Conservation (phyloP, 352 stramenopile genomes). For the Phytophthora agathidicida region DNA sequence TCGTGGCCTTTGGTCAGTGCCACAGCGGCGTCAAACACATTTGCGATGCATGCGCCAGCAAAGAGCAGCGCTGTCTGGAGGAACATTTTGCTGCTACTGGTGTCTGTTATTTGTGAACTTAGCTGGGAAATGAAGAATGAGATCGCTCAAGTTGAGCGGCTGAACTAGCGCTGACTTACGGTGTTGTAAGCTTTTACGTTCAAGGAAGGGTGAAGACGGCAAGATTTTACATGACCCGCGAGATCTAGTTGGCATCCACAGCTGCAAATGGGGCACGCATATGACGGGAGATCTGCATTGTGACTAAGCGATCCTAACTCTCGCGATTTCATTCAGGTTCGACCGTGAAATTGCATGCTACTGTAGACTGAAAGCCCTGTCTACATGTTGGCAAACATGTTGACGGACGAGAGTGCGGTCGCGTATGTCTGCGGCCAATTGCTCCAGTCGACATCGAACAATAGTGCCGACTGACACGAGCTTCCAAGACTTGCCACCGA, state of each 20-base stretch:
- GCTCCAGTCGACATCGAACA: slow-evolving; percentile 38
- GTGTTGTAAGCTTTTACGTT: background rate
- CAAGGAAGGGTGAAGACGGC: slow-evolving; percentile 1
- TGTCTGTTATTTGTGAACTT: background rate
- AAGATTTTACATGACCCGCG: slow-evolving; percentile 10
- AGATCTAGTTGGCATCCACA: slow-evolving; percentile 9
- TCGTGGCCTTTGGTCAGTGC: slow-evolving; percentile 35
- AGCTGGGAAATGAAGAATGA: slow-evolving; percentile 15
- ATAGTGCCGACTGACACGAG: slow-evolving; percentile 35
- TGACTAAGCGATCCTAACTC: too few species aligned
- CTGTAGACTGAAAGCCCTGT: too few species aligned
- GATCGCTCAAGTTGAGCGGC: too few species aligned
- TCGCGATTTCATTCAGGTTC: too few species aligned
- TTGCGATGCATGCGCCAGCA: background rate
- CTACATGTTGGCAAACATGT: slow-evolving; percentile 26
- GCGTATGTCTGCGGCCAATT: slow-evolving; percentile 32
- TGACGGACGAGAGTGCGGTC: slow-evolving; percentile 29
- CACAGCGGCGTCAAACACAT: background rate
- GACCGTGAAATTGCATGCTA: too few species aligned
- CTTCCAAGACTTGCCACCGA: slow-evolving; percentile 31
- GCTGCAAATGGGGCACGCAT: slow-evolving; percentile 15
- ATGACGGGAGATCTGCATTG: background rate
- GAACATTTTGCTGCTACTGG: slow-evolving; percentile 10
- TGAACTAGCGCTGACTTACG: too few species aligned
- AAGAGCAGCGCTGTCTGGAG: slow-evolving; percentile 15